A percentile compares a stretch with the other conserved stretches of the same genome.
Evolutionary conservation across 2,329 filamentous ascomycete genomes (phyloP).

Genomic region (Trichoderma oligosporum): DNA sequence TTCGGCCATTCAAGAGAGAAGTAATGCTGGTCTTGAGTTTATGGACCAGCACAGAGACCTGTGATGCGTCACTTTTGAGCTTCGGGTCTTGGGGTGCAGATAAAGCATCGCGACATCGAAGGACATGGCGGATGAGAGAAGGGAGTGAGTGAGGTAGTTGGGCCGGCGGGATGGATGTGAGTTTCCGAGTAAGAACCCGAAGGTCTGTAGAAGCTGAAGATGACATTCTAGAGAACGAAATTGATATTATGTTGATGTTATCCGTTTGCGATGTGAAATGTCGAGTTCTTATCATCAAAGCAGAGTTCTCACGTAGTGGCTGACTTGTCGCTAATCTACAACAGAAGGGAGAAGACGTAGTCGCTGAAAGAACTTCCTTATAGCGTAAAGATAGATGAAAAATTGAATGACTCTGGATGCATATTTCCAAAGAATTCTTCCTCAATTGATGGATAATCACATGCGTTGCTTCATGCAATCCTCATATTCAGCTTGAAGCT

Average conservation of each 20-base stretch:
- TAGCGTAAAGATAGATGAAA: background rate
- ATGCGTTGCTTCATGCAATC: background rate
- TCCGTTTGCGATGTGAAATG: background rate
- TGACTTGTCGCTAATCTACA: background rate
- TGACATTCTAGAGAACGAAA: background rate
- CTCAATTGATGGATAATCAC: slow-evolving; percentile 1
- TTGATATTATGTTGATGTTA: background rate
- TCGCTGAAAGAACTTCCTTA: background rate
- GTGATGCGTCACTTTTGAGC: slow-evolving; percentile 58
- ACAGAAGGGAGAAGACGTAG: background rate
- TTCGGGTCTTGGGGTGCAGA: slow-evolving; percentile 59
- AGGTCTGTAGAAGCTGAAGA: slow-evolving; percentile 49
- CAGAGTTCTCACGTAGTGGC: background rate
- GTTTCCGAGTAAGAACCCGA: slow-evolving; percentile 61
- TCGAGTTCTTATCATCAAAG: background rate
- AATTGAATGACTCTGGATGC: background rate
- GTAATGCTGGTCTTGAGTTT: slow-evolving; percentile 76
- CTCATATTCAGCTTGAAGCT: background rate
- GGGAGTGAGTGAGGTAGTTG: slow-evolving; percentile 72
- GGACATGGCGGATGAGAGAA: slow-evolving; percentile 59
- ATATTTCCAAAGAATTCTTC: background rate
- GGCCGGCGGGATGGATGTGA: slow-evolving; percentile 67
- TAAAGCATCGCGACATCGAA: slow-evolving; percentile 57
- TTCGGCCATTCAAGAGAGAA: slow-evolving; percentile 74
- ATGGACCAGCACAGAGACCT: slow-evolving; percentile 68